Conservation (phyloP, 441 rosid genomes). For the Viola pubescens region DNA sequence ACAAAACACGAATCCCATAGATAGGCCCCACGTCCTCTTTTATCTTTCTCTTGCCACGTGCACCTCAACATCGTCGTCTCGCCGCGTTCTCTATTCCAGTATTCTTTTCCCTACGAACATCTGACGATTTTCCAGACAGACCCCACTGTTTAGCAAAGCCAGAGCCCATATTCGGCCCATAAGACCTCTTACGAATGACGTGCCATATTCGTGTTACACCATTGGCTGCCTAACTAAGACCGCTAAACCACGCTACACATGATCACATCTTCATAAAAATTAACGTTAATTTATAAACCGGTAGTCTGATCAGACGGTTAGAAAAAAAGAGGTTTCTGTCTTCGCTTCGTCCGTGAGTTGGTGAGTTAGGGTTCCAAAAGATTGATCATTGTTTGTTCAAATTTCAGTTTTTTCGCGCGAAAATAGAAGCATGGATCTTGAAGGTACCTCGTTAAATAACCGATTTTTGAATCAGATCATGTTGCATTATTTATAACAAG, state of each 20-base stretch:
- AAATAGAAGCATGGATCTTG: constrained; percentile 33
- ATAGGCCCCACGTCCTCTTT: too few species aligned
- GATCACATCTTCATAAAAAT: neutral
- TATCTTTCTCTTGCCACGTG: too few species aligned
- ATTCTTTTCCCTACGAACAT: neutral
- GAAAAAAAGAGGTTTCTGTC: neutral
- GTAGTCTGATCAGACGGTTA: neutral
- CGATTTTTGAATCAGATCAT: neutral
- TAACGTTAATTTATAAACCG: neutral
- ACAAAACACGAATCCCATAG: neutral
- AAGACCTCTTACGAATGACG: too few species aligned
- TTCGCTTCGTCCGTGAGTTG: neutral
- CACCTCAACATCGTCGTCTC: neutral
- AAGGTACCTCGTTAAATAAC: constrained; percentile 24
- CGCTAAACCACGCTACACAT: too few species aligned
- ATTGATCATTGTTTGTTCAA: constrained; percentile 10
- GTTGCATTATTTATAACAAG: too few species aligned
- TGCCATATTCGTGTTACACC: too few species aligned
- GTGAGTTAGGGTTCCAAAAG: constrained; percentile 17
- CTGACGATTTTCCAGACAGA: neutral
- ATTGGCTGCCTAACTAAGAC: too few species aligned
- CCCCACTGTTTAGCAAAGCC: neutral
- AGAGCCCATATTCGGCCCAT: too few species aligned
- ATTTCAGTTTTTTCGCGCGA: constrained; percentile 24
- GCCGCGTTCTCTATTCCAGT: neutral